A percentile compares a stretch with the other conserved stretches of the same genome.
These are phyloP conservation scores for Pichia paraexigua DNA, from an alignment of 805 yeast genomes.

Conservation along the genomic window DNA sequence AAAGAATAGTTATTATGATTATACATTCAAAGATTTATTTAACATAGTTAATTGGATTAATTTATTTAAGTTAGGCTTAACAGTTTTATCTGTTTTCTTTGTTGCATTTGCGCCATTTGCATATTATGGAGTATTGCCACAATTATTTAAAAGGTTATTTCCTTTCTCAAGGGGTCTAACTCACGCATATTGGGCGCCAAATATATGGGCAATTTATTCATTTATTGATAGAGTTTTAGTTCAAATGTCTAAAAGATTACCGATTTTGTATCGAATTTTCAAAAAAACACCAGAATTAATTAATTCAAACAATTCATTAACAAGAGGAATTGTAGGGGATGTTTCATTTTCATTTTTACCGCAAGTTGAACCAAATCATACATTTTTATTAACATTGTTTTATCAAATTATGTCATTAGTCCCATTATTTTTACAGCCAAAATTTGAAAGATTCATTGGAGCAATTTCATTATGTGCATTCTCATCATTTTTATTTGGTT, in stretches of 20 bases:
- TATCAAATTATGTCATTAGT: constrained; percentile 72
- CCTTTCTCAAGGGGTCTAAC: constrained; percentile 94
- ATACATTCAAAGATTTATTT: constrained; percentile 14
- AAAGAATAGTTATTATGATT: constrained; percentile 19
- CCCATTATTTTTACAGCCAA: constrained; percentile 65
- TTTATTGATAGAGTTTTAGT: constrained; percentile 66
- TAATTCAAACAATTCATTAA: constrained; percentile 24
- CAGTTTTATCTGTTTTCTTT: constrained; percentile 53
- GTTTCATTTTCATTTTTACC: constrained; percentile 77
- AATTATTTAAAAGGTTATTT: constrained; percentile 63
- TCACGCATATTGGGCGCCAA: constrained; percentile 99
- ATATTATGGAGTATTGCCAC: constrained; percentile 51
- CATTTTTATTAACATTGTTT: constrained; percentile 75
- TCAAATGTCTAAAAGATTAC: constrained; percentile 24
- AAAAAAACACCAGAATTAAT: background rate
- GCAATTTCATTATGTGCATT: constrained; percentile 83
- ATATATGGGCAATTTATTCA: constrained; percentile 92
- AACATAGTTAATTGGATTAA: constrained; percentile 43
- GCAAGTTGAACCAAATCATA: constrained; percentile 64
- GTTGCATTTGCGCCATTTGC: constrained; percentile 77
- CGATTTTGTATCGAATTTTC: constrained; percentile 12
- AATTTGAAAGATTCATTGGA: constrained; percentile 72
- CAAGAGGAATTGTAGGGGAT: constrained; percentile 90
- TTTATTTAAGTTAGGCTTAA: constrained; percentile 51
- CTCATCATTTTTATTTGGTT: constrained; percentile 88